These are phyloP conservation scores for Cryptosporidium ubiquitum DNA, from an alignment of 169 alveolate genomes.

Conservation along the genomic window DNA sequence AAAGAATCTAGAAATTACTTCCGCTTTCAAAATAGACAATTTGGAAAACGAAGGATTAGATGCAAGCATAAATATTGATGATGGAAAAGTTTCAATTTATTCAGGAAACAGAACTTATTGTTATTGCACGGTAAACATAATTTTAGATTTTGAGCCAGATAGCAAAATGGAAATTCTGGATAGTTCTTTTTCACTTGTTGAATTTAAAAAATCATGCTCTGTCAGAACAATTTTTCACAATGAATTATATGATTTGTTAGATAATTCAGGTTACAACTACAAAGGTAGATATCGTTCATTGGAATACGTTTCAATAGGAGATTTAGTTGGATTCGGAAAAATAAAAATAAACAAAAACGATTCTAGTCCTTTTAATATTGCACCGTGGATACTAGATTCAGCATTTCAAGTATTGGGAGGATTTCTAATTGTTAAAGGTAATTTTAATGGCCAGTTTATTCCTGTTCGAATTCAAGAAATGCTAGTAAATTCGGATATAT, in stretches of 20 bases:
- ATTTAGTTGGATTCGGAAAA: slow-evolving; percentile 26
- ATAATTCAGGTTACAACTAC: slow-evolving; percentile 42
- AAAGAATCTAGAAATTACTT: slow-evolving; percentile 1
- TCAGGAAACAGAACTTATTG: slow-evolving; percentile 6
- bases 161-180: neutral
- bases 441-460: slow-evolving; percentile 5
- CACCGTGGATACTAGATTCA: slow-evolving; percentile 72
- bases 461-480: slow-evolving; percentile 23
- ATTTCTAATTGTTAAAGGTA: neutral
- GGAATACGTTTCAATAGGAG: slow-evolving; percentile 53
- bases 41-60: neutral
- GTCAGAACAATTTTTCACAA: slow-evolving; percentile 4
- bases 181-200: neutral
- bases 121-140: neutral
- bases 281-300: slow-evolving; percentile 24
- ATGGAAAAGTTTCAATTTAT: slow-evolving; percentile 29
- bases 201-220: slow-evolving; percentile 3
- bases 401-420: slow-evolving; percentile 72
- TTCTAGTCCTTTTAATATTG: slow-evolving; percentile 12
- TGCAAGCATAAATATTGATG: neutral
- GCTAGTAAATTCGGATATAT: neutral
- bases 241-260: slow-evolving; percentile 26
- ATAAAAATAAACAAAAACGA: neutral
- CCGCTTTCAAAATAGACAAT: slow-evolving; percentile 18
- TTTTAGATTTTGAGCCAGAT: slow-evolving; percentile 13